A percentile compares a stretch with the other conserved stretches of the same genome.
Evolutionary conservation across 768 basidiomycete species (phyloP).

Genomic region (Suillus luteus): DNA sequence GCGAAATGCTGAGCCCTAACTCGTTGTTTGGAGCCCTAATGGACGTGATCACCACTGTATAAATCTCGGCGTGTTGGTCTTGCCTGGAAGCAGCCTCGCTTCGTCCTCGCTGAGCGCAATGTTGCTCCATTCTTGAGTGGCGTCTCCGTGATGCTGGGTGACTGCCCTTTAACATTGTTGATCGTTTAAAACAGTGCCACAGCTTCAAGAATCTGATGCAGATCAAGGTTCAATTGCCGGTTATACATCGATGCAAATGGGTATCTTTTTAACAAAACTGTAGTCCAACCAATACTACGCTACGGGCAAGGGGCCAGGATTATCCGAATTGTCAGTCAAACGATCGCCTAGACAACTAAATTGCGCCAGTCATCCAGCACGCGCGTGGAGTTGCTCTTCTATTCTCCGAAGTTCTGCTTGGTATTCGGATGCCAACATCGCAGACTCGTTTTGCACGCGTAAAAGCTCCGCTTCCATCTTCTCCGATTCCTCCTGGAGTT

Average conservation of each 20-base stretch:
- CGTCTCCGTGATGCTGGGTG: not conserved
- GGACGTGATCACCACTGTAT: not conserved
- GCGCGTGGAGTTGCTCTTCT: constrained; percentile 33
- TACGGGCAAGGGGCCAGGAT: constrained; percentile 3
- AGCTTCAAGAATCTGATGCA: not conserved
- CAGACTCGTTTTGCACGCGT: constrained; percentile 32
- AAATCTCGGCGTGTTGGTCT: not conserved
- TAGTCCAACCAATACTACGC: constrained; percentile 19
- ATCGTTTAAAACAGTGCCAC: not conserved
- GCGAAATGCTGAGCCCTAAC: not conserved
- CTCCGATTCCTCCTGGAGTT: constrained; percentile 42
- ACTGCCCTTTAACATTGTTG: not conserved
- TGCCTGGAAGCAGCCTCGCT: constrained; percentile 5
- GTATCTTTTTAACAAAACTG: constrained; percentile 13
- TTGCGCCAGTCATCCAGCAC: constrained; percentile 26
- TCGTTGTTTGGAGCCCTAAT: constrained; percentile 1
- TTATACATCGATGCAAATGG: not conserved
- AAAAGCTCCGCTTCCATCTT: constrained; percentile 34
- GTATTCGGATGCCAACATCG: constrained; percentile 35
- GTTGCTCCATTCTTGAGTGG: not conserved
- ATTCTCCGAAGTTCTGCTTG: constrained; percentile 37
- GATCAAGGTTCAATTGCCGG: not conserved
- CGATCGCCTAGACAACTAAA: constrained; percentile 26
- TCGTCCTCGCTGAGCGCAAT: constrained; percentile 1
- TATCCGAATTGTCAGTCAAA: constrained; percentile 8